Evolutionary conservation across 768 basidiomycete genomes (phyloP).

Genomic region (Macrocybe gigantea): DNA sequence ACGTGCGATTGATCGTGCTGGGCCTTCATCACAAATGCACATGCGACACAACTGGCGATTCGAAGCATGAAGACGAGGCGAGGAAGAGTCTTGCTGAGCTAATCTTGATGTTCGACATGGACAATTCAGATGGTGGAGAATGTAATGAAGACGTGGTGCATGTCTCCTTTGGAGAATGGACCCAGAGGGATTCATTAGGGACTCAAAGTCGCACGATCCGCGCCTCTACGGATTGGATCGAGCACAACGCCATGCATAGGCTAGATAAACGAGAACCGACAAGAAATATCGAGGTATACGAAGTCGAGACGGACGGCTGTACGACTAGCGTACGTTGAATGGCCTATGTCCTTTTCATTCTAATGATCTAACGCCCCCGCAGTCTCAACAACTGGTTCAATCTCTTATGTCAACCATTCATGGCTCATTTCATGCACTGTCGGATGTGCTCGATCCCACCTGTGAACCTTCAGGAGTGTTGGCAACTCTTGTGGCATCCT

Average conservation of each 20-base stretch:
- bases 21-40: constrained; percentile 11
- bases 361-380: background rate
- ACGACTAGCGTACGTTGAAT: constrained; percentile 33
- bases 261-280: constrained; percentile 61
- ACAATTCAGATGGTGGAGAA: constrained; percentile 54
- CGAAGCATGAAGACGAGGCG: constrained; percentile 28
- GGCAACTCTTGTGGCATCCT: constrained; percentile 50
- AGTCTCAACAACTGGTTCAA: constrained; percentile 27
- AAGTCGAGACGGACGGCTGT: constrained; percentile 39
- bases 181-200: too few species aligned
- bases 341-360: constrained; percentile 29
- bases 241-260: constrained; percentile 58
- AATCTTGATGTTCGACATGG: constrained; percentile 60
- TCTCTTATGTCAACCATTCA: constrained; percentile 40
- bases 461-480: constrained; percentile 46
- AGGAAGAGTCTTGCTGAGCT: constrained; percentile 40
- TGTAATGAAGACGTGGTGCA: constrained; percentile 34
- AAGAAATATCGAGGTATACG: constrained; percentile 58
- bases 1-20: constrained; percentile 51
- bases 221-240: constrained; percentile 71
- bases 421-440: constrained; percentile 46
- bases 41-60: too few species aligned
- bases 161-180: too few species aligned
- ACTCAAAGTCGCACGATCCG: constrained; percentile 16
- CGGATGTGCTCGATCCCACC: constrained; percentile 47